Conservation (phyloP, 805 yeast genomes). For the Zygotorulaspora florentina region DNA sequence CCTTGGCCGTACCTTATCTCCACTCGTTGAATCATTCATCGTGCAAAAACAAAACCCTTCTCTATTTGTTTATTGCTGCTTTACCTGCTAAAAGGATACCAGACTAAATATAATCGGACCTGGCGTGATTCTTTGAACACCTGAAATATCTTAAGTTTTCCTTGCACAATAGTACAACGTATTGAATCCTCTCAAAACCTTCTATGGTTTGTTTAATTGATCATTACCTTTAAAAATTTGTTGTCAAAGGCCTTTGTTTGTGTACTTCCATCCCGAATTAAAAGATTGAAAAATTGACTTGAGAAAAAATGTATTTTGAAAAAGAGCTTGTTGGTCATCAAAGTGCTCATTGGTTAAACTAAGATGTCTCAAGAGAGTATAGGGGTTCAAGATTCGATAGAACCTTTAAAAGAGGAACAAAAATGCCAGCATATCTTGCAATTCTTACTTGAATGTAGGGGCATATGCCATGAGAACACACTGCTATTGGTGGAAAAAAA, state of each 20-base stretch:
- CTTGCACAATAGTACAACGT: too few species aligned
- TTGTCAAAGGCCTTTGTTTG: too few species aligned
- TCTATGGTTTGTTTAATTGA: too few species aligned
- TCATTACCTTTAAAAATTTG: too few species aligned
- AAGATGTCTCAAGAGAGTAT: background rate
- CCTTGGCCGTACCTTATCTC: slow-evolving; percentile 9
- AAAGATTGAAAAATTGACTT: too few species aligned
- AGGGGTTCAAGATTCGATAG: background rate
- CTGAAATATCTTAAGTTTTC: too few species aligned
- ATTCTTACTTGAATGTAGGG: slow-evolving; percentile 22
- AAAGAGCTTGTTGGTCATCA: too few species aligned
- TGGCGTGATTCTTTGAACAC: too few species aligned
- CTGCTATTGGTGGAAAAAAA: slow-evolving; percentile 19
- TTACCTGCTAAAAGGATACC: background rate
- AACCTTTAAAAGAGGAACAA: slow-evolving; percentile 7
- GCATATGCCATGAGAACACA: slow-evolving; percentile 26
- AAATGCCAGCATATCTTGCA: slow-evolving; percentile 19
- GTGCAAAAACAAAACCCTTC: background rate
- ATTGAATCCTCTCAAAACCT: too few species aligned
- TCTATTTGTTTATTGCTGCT: background rate
- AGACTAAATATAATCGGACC: background rate
- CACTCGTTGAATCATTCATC: slow-evolving; percentile 3
- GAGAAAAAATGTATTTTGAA: too few species aligned
- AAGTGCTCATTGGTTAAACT: background rate
- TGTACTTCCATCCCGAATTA: too few species aligned